These are phyloP conservation scores for Sarocladiaceae sp. DNA, from an alignment of 2,329 filamentous ascomycete species.

Conservation along the genomic window DNA sequence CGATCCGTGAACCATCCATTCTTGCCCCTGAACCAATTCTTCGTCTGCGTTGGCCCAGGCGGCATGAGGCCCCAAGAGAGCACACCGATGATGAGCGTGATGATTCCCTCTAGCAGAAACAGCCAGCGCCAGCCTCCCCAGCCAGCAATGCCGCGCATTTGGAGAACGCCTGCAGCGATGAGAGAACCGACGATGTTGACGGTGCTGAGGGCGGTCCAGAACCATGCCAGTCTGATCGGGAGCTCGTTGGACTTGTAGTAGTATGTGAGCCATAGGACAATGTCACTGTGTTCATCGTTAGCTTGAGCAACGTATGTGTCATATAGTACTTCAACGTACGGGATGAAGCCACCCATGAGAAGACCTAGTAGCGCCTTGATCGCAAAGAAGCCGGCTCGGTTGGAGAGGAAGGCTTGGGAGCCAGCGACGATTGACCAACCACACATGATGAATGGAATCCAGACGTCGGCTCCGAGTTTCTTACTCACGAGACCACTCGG, in stretches of 20 bases:
- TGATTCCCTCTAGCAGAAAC: constrained; percentile 18
- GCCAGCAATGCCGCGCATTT: constrained; percentile 29
- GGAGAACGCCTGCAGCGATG: constrained; percentile 37
- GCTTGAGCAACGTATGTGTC: not conserved
- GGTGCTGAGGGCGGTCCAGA: constrained; percentile 61
- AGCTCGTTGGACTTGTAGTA: constrained; percentile 70
- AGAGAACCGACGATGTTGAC: constrained; percentile 46
- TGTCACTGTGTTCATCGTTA: constrained; percentile 22
- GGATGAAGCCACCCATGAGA: constrained; percentile 45
- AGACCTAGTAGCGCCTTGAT: constrained; percentile 38
- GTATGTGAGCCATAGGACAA: constrained; percentile 64
- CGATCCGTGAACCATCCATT: constrained; percentile 56
- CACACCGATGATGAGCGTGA: constrained; percentile 35
- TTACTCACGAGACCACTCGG: constrained; percentile 45
- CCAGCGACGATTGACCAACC: constrained; percentile 33
- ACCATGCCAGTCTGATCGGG: constrained; percentile 57
- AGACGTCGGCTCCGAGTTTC: constrained; percentile 40
- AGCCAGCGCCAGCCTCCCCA: constrained; percentile 34
- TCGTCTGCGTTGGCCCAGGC: constrained; percentile 41
- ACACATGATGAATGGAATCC: constrained; percentile 36
- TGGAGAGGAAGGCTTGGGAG: constrained; percentile 30
- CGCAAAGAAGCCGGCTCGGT: constrained; percentile 31
- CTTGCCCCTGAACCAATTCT: constrained; percentile 50
- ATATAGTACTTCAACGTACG: constrained; percentile 22
- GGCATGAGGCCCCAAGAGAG: constrained; percentile 40